Evolutionary conservation across 2,329 filamentous ascomycete genomes (phyloP).

Genomic region (Cladosporium sp.): DNA sequence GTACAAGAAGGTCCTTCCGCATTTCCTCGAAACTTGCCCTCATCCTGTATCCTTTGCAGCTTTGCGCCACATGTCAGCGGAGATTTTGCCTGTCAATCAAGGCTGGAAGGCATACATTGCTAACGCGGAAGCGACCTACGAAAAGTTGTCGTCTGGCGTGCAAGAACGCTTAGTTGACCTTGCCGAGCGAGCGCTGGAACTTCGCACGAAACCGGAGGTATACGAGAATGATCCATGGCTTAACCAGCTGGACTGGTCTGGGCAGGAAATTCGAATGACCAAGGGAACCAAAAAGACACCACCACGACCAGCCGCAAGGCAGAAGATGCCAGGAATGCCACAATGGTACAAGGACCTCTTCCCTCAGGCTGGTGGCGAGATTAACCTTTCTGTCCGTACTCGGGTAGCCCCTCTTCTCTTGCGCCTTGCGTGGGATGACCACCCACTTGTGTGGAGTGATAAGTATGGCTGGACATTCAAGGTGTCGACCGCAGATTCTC

Average conservation of each 20-base stretch:
- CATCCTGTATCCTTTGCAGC: constrained; percentile 97
- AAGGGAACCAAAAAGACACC: constrained; percentile 85
- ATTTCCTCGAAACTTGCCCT: constrained; percentile 83
- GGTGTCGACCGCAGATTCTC: constrained; percentile 59
- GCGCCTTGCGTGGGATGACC: constrained; percentile 79
- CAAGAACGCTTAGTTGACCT: constrained; percentile 69
- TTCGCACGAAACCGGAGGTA: constrained; percentile 64
- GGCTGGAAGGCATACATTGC: constrained; percentile 82
- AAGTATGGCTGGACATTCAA: constrained; percentile 90
- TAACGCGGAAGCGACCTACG: constrained; percentile 81
- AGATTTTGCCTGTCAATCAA: constrained; percentile 84
- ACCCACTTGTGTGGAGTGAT: constrained; percentile 90
- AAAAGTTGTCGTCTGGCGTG: constrained; percentile 71
- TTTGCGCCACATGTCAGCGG: constrained; percentile 83
- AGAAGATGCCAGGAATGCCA: constrained; percentile 93
- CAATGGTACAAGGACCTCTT: constrained; percentile 95
- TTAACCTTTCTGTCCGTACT: constrained; percentile 79
- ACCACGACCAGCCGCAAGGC: constrained; percentile 69
- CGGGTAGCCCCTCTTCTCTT: constrained; percentile 82
- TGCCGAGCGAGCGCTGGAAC: constrained; percentile 69
- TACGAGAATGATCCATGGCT: constrained; percentile 87
- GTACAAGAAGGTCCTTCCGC: constrained; percentile 89
- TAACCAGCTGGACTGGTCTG: constrained; percentile 89
- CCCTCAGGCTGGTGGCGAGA: constrained; percentile 60
- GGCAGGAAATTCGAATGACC: constrained; percentile 84